Conservation (phyloP, 192 early-diverging fungal genomes). For the Coemansia sp. region DNA sequence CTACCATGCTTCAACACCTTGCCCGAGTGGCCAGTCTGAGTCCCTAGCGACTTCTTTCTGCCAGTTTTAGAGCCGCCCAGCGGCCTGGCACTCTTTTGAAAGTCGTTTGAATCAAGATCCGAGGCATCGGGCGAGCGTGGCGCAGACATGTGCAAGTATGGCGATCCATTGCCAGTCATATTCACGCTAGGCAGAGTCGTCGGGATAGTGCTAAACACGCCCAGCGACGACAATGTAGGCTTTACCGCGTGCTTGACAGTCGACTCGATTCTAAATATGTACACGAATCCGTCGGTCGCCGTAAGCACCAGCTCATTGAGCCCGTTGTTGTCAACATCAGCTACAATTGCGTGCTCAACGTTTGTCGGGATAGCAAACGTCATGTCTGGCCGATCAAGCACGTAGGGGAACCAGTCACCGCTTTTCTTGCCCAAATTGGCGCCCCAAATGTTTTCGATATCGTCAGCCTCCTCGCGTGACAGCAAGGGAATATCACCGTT, state of each 20-base stretch:
- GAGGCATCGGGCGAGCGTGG: conserved; percentile 52
- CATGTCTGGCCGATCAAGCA: conserved; percentile 51
- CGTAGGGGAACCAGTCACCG: conserved; percentile 57
- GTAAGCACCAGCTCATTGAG: conserved; percentile 59
- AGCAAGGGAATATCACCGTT: conserved; percentile 22
- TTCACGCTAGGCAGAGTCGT: conserved; percentile 46
- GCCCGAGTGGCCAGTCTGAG: neutral
- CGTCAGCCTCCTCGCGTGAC: conserved; percentile 41
- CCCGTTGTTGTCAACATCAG: conserved; percentile 55
- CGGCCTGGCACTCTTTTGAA: conserved; percentile 1
- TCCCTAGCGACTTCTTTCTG: neutral
- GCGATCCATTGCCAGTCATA: conserved; percentile 48
- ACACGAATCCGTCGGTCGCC: conserved; percentile 57
- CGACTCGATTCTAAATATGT: conserved; percentile 53
- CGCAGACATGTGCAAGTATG: conserved; percentile 56
- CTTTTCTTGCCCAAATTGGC: conserved; percentile 54
- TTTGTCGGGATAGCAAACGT: conserved; percentile 55
- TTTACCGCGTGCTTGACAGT: conserved; percentile 44
- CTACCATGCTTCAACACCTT: neutral
- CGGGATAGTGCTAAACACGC: conserved; percentile 43
- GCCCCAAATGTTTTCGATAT: conserved; percentile 57
- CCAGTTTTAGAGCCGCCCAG: neutral
- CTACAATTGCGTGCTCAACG: conserved; percentile 56
- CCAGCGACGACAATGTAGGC: conserved; percentile 40
- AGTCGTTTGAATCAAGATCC: conserved; percentile 36